Conservation (phyloP, 306 rosid species). For the Inga oerstediana region DNA sequence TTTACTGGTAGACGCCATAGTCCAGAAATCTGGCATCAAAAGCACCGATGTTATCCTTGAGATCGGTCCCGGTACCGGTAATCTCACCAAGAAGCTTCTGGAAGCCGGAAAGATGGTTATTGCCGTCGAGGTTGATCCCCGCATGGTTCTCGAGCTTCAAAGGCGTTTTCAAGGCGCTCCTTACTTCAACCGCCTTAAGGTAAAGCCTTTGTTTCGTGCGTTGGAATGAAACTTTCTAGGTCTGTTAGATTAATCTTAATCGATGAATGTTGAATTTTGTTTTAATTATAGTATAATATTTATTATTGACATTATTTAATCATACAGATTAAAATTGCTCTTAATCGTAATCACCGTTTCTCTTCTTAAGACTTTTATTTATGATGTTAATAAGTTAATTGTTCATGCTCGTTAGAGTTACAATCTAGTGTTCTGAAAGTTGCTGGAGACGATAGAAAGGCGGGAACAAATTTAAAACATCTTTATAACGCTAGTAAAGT, state of each 20-base stretch:
- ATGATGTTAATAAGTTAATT: too few relatives aligned
- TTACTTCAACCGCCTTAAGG: slow-evolving; percentile 65
- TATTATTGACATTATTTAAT: too few relatives aligned
- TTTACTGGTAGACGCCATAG: slow-evolving; percentile 42
- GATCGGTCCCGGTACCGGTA: slow-evolving; percentile 53
- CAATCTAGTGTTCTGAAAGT: too few relatives aligned
- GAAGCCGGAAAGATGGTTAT: slow-evolving; percentile 70
- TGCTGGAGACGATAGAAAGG: too few relatives aligned
- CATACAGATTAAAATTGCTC: too few relatives aligned
- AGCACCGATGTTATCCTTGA: slow-evolving; percentile 47
- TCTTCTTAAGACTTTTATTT: too few relatives aligned
- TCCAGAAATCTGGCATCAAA: slow-evolving; percentile 51
- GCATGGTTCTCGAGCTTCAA: slow-evolving; percentile 91
- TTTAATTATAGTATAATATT: not conserved
- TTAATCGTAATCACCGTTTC: too few relatives aligned
- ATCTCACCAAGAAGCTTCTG: slow-evolving; percentile 51
- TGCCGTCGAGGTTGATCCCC: slow-evolving; percentile 79
- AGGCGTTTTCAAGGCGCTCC: slow-evolving; percentile 82
- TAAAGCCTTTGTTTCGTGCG: slow-evolving; percentile 30
- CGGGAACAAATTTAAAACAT: too few relatives aligned
- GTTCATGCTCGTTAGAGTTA: too few relatives aligned
- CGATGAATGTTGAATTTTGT: not conserved
- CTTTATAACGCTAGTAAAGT: too few relatives aligned
- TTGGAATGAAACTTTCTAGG: not conserved
- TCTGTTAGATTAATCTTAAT: not conserved